Conservation (phyloP, 116 monocot genomes). For the Phalaenopsis hybrid region DNA sequence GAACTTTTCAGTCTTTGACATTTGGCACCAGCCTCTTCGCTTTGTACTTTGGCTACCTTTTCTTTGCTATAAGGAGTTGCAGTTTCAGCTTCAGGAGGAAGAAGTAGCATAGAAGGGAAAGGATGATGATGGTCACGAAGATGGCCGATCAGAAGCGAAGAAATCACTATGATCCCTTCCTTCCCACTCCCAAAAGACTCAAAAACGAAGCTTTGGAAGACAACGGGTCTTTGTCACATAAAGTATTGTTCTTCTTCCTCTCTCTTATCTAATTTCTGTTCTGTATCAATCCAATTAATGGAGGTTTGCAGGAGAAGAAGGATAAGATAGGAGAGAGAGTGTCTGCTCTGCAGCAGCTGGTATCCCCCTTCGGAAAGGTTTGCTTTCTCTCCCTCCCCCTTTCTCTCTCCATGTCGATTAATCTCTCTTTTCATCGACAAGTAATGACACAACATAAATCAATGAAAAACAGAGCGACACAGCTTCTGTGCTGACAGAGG, state of each 20-base stretch:
- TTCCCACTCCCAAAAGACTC: constrained; percentile 12
- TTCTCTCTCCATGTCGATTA: not conserved
- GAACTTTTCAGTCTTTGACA: not conserved
- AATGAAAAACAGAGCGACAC: constrained; percentile 67
- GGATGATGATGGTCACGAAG: constrained; percentile 21
- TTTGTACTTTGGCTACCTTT: not conserved
- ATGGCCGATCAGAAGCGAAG: constrained; percentile 21
- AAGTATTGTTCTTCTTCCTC: not conserved
- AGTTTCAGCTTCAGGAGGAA: not conserved
- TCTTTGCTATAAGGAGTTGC: not conserved
- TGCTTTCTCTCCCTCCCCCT: not conserved
- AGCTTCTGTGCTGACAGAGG: constrained; percentile 79
- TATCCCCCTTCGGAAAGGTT: constrained; percentile 60
- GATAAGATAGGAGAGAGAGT: constrained; percentile 52
- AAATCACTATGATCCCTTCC: constrained; percentile 11
- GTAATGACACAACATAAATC: not conserved
- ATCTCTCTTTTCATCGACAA: not conserved
- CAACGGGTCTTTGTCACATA: constrained; percentile 3
- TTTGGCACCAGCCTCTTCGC: not conserved
- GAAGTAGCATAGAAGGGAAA: not conserved
- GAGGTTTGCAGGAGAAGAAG: constrained; percentile 42
- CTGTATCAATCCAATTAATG: not conserved
- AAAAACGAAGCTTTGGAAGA: not conserved
- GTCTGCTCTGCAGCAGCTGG: constrained; percentile 46
- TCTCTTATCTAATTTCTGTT: not conserved